Percentiles rank a stretch among this genome's conserved stretches.
Evolutionary conservation across 208 protist species (phyloP).

Genomic region (Acanthamoeba triangularis): DNA sequence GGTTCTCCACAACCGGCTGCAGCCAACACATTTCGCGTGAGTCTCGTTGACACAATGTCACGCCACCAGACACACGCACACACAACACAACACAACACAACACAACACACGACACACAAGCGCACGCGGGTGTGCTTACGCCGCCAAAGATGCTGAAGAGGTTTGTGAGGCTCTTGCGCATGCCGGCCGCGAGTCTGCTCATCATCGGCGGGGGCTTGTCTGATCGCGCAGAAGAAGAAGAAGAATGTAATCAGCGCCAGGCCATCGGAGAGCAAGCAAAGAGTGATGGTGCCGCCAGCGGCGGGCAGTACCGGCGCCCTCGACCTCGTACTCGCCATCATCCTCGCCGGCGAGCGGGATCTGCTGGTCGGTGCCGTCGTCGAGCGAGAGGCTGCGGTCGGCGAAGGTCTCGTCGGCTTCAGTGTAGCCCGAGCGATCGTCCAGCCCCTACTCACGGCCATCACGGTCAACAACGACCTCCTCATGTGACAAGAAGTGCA

Average conservation of each 20-base stretch:
- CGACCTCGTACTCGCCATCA: slow-evolving; percentile 10
- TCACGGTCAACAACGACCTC: too few species aligned
- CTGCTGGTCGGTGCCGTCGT: background rate
- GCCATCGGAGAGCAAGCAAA: background rate
- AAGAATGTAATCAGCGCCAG: background rate
- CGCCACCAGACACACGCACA: background rate
- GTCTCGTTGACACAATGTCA: background rate
- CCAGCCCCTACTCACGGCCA: background rate
- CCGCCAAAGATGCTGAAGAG: slow-evolving; percentile 55
- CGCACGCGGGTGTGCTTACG: background rate
- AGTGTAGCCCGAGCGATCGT: slow-evolving; percentile 13
- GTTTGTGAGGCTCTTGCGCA: slow-evolving; percentile 55
- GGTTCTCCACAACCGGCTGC: background rate
- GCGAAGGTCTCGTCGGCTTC: slow-evolving; percentile 31
- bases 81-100: background rate
- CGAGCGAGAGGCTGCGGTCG: background rate
- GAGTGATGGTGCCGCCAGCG: background rate
- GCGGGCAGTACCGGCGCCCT: background rate
- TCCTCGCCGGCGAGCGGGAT: background rate
- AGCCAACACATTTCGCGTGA: background rate
- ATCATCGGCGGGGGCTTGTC: slow-evolving; percentile 20
- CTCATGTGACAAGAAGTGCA: background rate
- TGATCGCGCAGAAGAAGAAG: background rate
- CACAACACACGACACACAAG: too few species aligned
- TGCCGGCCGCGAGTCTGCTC: slow-evolving; percentile 1